A percentile compares a stretch with the other conserved stretches of the same genome.
Evolutionary conservation across 2,329 filamentous ascomycete species (phyloP).

Genomic region (Aspergillus sp.): DNA sequence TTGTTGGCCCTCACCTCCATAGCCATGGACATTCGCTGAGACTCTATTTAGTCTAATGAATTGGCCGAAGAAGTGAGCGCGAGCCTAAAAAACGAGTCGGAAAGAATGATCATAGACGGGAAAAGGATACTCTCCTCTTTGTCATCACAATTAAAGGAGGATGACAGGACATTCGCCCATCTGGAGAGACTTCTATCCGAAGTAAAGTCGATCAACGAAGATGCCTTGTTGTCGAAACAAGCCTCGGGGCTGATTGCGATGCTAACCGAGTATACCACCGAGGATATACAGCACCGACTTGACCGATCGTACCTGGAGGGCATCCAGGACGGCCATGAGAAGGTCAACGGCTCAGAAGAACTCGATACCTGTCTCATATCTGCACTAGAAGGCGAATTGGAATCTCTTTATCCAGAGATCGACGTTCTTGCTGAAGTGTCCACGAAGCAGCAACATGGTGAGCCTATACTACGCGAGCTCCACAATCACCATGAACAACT

Average conservation of each 20-base stretch:
- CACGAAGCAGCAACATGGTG: constrained; percentile 42
- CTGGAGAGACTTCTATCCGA: constrained; percentile 31
- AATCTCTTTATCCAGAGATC: constrained; percentile 41
- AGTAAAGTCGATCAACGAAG: constrained; percentile 28
- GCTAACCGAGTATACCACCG: constrained; percentile 33
- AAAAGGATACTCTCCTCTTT: constrained; percentile 35
- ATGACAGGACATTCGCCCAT: constrained; percentile 33
- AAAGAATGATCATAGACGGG: constrained; percentile 31
- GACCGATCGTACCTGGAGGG: constrained; percentile 41
- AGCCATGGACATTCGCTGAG: constrained; percentile 12
- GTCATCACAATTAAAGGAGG: constrained; percentile 35
- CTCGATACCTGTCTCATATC: constrained; percentile 18
- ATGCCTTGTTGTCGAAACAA: constrained; percentile 28
- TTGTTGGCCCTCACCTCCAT: neutral
- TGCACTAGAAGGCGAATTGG: constrained; percentile 37
- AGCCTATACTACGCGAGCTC: constrained; percentile 38
- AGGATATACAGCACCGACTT: constrained; percentile 40
- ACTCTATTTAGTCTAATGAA: constrained; percentile 32
- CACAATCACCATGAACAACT: constrained; percentile 31
- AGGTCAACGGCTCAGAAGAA: neutral
- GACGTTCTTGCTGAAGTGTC: constrained; percentile 43
- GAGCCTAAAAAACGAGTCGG: constrained; percentile 29
- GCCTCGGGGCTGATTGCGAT: constrained; percentile 27
- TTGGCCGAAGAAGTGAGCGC: constrained; percentile 33
- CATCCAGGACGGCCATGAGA: constrained; percentile 12